Evolutionary conservation across 2,329 filamentous ascomycete genomes (phyloP).

Genomic region (Coniosporium tulheliwenetii): DNA sequence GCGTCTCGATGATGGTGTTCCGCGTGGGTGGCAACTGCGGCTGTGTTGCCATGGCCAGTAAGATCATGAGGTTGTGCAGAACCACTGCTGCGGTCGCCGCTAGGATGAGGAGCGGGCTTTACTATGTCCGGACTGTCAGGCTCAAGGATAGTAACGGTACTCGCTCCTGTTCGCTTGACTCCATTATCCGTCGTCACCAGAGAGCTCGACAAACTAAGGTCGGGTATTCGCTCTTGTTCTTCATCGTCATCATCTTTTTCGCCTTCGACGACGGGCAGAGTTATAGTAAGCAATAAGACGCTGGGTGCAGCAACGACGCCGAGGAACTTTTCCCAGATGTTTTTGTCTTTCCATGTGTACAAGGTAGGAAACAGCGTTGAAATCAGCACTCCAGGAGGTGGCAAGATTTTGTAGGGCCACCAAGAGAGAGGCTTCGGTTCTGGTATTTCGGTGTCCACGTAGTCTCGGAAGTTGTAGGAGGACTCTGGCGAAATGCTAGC

Average conservation of each 20-base stretch:
- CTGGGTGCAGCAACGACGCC: constrained; percentile 76
- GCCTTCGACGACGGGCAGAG: constrained; percentile 76
- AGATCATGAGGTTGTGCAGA: constrained; percentile 3
- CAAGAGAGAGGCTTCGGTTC: constrained; percentile 38
- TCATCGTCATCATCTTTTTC: constrained; percentile 34
- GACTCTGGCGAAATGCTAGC: constrained; percentile 34
- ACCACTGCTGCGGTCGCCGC: neutral
- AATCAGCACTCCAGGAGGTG: constrained; percentile 54
- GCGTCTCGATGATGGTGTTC: constrained; percentile 12
- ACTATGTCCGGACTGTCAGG: constrained; percentile 6
- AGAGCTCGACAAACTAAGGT: constrained; percentile 12
- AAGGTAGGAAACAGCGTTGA: constrained; percentile 78
- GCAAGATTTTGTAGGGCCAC: constrained; percentile 69
- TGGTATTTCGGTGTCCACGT: constrained; percentile 23
- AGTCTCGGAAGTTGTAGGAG: constrained; percentile 25
- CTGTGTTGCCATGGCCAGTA: constrained; percentile 17
- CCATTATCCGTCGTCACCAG: neutral
- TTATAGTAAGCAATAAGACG: constrained; percentile 79
- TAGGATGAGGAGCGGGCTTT: neutral
- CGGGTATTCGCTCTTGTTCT: constrained; percentile 14
- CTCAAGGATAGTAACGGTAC: constrained; percentile 7
- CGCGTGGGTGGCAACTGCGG: constrained; percentile 13
- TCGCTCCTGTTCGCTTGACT: too few relatives aligned
- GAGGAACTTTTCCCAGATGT: constrained; percentile 67
- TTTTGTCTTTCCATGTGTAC: constrained; percentile 66